Conservation (phyloP, 108 stramenopile species). For the Aureococcus anophagefferens region DNA sequence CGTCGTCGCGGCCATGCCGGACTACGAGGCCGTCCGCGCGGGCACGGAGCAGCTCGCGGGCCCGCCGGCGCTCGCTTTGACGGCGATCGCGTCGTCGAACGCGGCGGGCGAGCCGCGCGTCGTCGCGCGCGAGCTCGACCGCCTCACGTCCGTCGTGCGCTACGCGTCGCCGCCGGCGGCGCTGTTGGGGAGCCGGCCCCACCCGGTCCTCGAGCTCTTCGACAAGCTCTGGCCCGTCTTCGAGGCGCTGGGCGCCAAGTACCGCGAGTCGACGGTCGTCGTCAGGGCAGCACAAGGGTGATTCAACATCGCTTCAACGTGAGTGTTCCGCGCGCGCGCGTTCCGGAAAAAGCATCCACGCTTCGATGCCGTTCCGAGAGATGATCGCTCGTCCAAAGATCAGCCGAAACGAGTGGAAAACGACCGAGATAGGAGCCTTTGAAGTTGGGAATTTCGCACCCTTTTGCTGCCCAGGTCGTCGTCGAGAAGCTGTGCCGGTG, state of each 20-base stretch:
- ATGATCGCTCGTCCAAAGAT: no score
- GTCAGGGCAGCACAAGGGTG: no score
- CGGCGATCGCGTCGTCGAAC: background rate
- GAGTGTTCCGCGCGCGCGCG: no score
- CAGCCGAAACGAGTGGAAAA: no score
- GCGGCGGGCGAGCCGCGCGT: slow-evolving; percentile 35
- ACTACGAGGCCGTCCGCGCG: background rate
- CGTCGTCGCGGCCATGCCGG: slow-evolving; percentile 40
- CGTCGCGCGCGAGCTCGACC: slow-evolving; percentile 64
- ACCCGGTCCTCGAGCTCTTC: slow-evolving; percentile 68
- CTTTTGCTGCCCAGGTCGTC: slow-evolving; percentile 29
- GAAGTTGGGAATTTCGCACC: no score
- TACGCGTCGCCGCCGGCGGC: slow-evolving; percentile 15
- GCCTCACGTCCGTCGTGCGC: slow-evolving; percentile 66
- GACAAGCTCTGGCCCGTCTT: slow-evolving; percentile 68
- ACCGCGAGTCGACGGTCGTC: slow-evolving; percentile 64
- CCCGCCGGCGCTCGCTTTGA: background rate
- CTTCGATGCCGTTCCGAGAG: no score
- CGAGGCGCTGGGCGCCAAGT: slow-evolving; percentile 49
- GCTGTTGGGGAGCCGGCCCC: slow-evolving; percentile 10
- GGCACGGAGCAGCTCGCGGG: slow-evolving; percentile 8
- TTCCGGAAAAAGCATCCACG: no score
- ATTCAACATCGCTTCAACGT: no score
- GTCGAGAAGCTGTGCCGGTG: slow-evolving; percentile 83
- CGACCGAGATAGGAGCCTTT: no score